phyloP scores from a whole-genome alignment of 1,284 basidiomycete genomes.

The Moniliella sp. region DNA sequence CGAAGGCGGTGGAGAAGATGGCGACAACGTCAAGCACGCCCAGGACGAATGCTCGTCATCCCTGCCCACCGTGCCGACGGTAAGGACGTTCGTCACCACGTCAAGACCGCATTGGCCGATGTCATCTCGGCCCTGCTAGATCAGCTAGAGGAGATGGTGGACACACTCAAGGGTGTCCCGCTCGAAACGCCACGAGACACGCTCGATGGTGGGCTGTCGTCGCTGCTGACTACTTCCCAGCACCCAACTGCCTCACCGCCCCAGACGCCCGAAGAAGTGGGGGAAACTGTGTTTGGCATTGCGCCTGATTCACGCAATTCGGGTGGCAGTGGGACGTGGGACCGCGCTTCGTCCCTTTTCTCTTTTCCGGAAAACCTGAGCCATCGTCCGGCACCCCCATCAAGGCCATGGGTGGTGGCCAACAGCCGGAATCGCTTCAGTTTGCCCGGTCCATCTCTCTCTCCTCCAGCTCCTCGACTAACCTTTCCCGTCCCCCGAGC shows the following conservation, averaged over 20 bases:
- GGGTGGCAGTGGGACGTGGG: too few relatives aligned
- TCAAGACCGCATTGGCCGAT: conserved; percentile 22
- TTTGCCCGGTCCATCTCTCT: too few relatives aligned
- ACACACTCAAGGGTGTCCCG: conserved; percentile 15
- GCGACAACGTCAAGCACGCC: conserved; percentile 13
- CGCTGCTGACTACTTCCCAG: conserved; percentile 1
- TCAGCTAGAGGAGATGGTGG: conserved; percentile 14
- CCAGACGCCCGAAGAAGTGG: background rate
- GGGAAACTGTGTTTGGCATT: background rate
- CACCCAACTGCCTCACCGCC: background rate
- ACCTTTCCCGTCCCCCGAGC: too few relatives aligned
- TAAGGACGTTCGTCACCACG: conserved; percentile 28
- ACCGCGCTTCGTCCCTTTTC: too few relatives aligned
- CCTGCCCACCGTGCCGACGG: conserved; percentile 24
- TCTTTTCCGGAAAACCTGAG: too few relatives aligned
- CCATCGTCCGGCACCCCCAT: too few relatives aligned
- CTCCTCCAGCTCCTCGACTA: too few relatives aligned
- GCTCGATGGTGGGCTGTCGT: conserved; percentile 9
- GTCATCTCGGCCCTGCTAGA: conserved; percentile 20
- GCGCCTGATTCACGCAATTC: too few relatives aligned
- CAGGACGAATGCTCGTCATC: conserved; percentile 22
- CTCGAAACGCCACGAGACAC: conserved; percentile 31
- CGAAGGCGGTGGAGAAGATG: background rate
- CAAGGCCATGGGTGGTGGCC: background rate
- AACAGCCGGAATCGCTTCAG: too few relatives aligned